These are phyloP conservation scores for Monosporascus cannonballus DNA, from an alignment of 2,329 filamentous ascomycete genomes.

Conservation along the genomic window DNA sequence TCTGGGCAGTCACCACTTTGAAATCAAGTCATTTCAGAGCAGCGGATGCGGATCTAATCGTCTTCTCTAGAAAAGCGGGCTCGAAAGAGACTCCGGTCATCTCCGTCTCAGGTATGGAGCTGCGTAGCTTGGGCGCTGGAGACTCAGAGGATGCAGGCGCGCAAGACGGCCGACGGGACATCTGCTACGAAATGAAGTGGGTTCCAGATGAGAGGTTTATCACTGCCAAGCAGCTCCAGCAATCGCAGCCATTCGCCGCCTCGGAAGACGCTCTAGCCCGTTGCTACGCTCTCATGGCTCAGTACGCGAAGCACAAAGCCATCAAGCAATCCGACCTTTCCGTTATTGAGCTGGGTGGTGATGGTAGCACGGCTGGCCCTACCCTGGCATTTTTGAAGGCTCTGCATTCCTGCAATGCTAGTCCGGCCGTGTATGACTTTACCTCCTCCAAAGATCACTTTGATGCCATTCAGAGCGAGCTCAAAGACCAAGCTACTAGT, in stretches of 20 bases:
- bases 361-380: neutral
- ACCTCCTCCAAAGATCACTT: neutral
- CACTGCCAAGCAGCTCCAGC: neutral
- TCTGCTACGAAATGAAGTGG: neutral
- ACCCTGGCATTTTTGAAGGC: neutral
- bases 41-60: neutral
- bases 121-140: neutral
- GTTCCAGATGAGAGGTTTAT: neutral
- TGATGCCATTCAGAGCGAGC: neutral
- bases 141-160: neutral
- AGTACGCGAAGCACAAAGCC: neutral
- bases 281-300: neutral
- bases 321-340: neutral
- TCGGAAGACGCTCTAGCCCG: neutral
- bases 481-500: neutral
- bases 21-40: neutral
- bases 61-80: neutral
- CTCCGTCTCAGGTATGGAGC: neutral
- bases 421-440: neutral
- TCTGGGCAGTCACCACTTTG: neutral
- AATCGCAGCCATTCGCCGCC: neutral
- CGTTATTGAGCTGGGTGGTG: neutral
- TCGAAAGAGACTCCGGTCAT: neutral
- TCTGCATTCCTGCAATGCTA: neutral
- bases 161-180: neutral